A percentile compares a stretch with the other conserved stretches of the same genome.
Conservation (phyloP, 257 asterid species). For the Coffea eugenioides region DNA sequence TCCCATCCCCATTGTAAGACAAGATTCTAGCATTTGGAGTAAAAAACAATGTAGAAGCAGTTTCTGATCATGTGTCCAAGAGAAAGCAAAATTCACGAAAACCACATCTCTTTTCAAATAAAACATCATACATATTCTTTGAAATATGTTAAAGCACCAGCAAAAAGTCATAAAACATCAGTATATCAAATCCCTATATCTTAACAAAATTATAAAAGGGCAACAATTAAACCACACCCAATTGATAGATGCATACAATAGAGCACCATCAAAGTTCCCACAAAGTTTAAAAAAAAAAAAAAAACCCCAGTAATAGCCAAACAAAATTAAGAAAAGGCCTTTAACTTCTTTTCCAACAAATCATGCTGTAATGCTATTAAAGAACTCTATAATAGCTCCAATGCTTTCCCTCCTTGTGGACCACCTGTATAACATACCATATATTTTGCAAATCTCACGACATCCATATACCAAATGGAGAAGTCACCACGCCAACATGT, state of each 20-base stretch:
- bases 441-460: not conserved
- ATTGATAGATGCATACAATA: not conserved
- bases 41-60: not conserved
- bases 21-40: not conserved
- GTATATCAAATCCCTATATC: not conserved
- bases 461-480: not conserved
- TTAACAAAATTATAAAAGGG: not conserved
- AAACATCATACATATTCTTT: no score
- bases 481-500: not conserved
- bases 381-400: conserved; percentile 66
- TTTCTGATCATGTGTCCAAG: not conserved
- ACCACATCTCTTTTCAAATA: not conserved
- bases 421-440: conserved; percentile 55
- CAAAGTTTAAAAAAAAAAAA: no score
- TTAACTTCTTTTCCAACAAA: conserved; percentile 78
- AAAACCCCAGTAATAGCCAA: not conserved
- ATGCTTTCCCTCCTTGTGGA: conserved; percentile 84
- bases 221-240: not conserved
- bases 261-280: no score
- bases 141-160: not conserved
- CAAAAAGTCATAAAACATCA: not conserved
- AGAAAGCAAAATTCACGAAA: not conserved
- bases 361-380: conserved; percentile 70
- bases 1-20: not conserved
- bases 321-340: conserved; percentile 1